phyloP scores from a whole-genome alignment of 176 grass and related monocot genomes.

The Alopecurus myosuroides region DNA sequence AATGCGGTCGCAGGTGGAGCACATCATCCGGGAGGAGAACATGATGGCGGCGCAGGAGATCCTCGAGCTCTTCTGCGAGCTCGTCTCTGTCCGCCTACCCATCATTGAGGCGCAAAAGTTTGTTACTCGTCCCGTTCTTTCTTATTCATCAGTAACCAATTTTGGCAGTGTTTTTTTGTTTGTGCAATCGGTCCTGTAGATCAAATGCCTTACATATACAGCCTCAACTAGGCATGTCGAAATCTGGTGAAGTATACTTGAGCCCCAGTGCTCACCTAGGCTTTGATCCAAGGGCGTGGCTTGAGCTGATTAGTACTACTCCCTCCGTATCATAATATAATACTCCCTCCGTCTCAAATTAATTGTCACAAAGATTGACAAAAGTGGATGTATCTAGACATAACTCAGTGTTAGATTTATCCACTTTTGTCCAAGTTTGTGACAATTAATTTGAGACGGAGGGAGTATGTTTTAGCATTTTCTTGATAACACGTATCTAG shows the following conservation, averaged over 20 bases:
- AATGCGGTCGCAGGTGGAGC: constrained; percentile 60
- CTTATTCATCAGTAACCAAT: neutral
- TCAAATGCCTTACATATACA: neutral
- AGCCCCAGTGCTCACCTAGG: neutral
- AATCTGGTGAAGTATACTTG: neutral
- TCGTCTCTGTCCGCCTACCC: constrained; percentile 74
- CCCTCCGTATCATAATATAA: no score
- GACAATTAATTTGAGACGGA: no score
- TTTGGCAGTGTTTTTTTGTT: neutral
- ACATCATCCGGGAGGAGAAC: constrained; percentile 97
- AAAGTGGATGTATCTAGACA: no score
- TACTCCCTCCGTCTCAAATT: no score
- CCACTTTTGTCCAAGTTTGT: no score
- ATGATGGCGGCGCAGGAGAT: constrained; percentile 99
- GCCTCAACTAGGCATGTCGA: neutral
- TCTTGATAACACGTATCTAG: no score
- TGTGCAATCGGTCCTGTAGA: neutral
- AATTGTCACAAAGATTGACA: no score
- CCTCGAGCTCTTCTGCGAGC: constrained; percentile 93
- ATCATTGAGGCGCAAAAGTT: constrained; percentile 92
- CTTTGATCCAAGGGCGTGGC: neutral
- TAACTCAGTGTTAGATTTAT: no score
- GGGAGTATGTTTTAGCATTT: no score
- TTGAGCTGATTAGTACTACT: neutral
- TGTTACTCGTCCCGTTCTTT: neutral